Base-by-base conservation (phyloP, 2,329 filamentous ascomycete species). In the Monosporascus sp. region DNA sequence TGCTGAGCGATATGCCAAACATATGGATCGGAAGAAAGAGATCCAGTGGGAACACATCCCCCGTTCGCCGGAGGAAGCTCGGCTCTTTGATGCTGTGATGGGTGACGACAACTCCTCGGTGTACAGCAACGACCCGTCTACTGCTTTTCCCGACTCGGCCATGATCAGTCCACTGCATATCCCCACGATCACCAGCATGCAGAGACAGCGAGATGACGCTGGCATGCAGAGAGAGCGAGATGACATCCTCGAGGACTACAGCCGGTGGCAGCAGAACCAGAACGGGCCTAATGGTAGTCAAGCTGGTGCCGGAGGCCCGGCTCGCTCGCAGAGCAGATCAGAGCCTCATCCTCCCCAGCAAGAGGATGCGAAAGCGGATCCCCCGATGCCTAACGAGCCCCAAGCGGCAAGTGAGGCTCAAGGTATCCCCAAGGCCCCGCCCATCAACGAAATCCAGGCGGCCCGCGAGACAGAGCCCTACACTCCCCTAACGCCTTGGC, bases 401-500 rank as follows among this genome's bases (percentile, higher is more conserved):
- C 31, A 35, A 35, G 31, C 11, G 11, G 11, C 31, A 35, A 35
- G 11, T 7, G 27, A 46, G 14, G 31, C 27, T n/a, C 37, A 24
- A 17, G 45, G 48, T 22, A 46, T 58, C 2, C 37, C 52, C 46
- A 59, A 60, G 38, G 50, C 55, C 9, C 46, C 54, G 8, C 55
- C 53, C 16, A 38, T 19, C 17, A 27, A 44, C 7, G 52, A 52
- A 35, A 26, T 52, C 8, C 24, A 26, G 17, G 50, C 24, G 24
- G 52, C 51, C 17, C 19, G n/a, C 5, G 50, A 52, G 2, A 37
- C 38, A 11, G 54, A 60, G 19, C 60, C 59, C 2, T 66, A 60
- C 46, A 64, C 62, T 1, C 66, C 67, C 1, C 52, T 69, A 20
- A 67, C 66, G 1, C 63, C 65, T 1, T 69, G 58, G 47, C 55